Evolutionary conservation across 352 stramenopile genomes (phyloP).

Genomic region (Pythium apleroticum): DNA sequence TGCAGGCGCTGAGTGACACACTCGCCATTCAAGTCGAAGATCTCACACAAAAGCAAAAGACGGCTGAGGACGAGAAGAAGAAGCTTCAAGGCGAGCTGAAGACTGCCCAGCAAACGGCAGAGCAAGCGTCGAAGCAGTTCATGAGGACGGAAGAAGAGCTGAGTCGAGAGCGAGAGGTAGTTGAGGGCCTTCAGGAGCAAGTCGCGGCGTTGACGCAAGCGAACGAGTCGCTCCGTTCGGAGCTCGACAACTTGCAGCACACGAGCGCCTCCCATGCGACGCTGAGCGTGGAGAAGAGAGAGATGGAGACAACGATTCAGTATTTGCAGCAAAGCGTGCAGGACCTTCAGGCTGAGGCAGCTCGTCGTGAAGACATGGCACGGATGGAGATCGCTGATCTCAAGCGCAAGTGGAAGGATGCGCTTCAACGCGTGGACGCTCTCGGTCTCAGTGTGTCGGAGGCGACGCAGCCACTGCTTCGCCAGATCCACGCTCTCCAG

Average conservation of each 20-base stretch:
- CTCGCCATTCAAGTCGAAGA: slow-evolving; percentile 50
- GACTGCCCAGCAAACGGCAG: slow-evolving; percentile 24
- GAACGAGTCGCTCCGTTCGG: slow-evolving; percentile 36
- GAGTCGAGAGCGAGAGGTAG: slow-evolving; percentile 31
- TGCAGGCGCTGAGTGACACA: slow-evolving; percentile 54
- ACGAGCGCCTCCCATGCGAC: slow-evolving; percentile 47
- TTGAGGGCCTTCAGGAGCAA: slow-evolving; percentile 29
- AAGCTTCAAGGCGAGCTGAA: slow-evolving; percentile 39
- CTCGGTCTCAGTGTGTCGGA: slow-evolving; percentile 69
- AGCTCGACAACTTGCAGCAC: slow-evolving; percentile 44
- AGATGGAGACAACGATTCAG: slow-evolving; percentile 60
- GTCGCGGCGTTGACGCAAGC: slow-evolving; percentile 32
- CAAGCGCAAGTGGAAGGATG: slow-evolving; percentile 83
- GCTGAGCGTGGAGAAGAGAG: slow-evolving; percentile 48
- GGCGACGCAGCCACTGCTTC: slow-evolving; percentile 71
- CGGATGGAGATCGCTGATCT: slow-evolving; percentile 52
- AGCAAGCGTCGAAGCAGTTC: slow-evolving; percentile 26
- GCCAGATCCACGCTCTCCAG: slow-evolving; percentile 67
- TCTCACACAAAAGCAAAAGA: slow-evolving; percentile 43
- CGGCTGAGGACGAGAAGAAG: slow-evolving; percentile 52
- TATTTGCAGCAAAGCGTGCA: slow-evolving; percentile 59
- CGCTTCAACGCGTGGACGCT: slow-evolving; percentile 61
- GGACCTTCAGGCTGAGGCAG: slow-evolving; percentile 53
- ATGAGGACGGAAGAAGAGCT: slow-evolving; percentile 31
- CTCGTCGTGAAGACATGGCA: slow-evolving; percentile 60